These are phyloP conservation scores for Trichomonascaceae sp. DNA, from an alignment of 1,139 yeast genomes.

Conservation along the genomic window DNA sequence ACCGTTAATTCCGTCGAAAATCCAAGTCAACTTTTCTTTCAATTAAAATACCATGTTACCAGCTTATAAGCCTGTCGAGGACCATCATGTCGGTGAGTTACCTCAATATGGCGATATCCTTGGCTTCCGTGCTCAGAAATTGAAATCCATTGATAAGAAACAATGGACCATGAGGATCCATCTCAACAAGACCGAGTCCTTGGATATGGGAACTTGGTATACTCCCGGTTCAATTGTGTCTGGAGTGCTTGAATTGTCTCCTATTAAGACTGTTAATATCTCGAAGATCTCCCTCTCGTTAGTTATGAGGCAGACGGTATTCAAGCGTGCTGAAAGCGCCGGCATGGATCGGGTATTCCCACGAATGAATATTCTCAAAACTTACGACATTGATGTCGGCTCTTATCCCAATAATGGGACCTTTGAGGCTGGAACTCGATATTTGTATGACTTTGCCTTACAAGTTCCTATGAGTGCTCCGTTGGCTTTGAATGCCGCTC, in stretches of 20 bases:
- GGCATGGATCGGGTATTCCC: neutral
- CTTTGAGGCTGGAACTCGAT: constrained; percentile 3
- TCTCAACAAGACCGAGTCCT: neutral
- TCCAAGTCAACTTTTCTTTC: too few relatives aligned
- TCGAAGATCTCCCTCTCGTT: neutral
- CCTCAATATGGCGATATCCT: constrained; percentile 1
- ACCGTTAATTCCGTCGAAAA: neutral
- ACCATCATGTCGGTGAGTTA: neutral
- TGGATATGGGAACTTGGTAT: constrained; percentile 3
- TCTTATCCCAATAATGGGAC: neutral
- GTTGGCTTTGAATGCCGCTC: neutral
- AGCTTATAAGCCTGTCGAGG: neutral
- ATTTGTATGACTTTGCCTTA: constrained; percentile 13
- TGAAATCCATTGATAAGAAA: neutral
- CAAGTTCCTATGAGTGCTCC: constrained; percentile 10
- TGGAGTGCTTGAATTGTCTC: constrained; percentile 1
- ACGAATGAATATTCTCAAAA: neutral
- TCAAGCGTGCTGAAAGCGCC: neutral
- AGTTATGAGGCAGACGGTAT: neutral
- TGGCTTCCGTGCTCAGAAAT: neutral
- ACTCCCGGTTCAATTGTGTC: constrained; percentile 3
- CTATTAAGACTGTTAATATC: neutral
- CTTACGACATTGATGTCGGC: neutral
- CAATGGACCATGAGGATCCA: neutral
- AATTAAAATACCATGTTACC: constrained; percentile 6